These are phyloP conservation scores for Seminavis robusta DNA, from an alignment of 108 stramenopile genomes.

Conservation along the genomic window DNA sequence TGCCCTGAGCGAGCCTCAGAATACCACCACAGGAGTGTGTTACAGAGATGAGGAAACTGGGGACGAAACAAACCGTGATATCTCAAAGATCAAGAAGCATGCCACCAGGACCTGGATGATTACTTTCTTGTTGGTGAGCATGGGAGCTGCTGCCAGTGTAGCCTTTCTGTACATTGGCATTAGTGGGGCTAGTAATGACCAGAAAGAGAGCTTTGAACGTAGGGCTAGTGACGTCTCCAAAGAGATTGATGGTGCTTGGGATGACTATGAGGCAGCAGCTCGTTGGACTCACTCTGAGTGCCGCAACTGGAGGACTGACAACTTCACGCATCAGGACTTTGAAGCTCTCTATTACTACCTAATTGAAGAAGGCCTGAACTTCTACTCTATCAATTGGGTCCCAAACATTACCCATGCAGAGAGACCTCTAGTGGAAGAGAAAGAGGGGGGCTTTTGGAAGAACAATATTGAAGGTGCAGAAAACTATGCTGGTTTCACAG, in stretches of 20 bases:
- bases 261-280: constrained; percentile 14
- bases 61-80: too few species aligned
- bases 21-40: too few species aligned
- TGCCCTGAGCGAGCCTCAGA: too few species aligned
- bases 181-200: background rate
- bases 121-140: background rate
- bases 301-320: background rate
- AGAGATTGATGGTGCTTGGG: constrained; percentile 1
- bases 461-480: background rate
- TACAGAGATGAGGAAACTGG: too few species aligned
- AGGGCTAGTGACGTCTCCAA: constrained; percentile 5
- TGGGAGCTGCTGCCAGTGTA: constrained; percentile 1
- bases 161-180: constrained; percentile 15
- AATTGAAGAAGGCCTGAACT: background rate
- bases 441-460: background rate
- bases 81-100: background rate
- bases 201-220: constrained; percentile 2
- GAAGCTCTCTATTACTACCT: constrained; percentile 16
- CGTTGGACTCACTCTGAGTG: constrained; percentile 19
- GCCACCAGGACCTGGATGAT: background rate
- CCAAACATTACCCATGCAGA: constrained; percentile 4
- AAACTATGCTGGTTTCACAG: background rate
- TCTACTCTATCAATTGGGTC: constrained; percentile 11
- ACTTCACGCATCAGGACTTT: constrained; percentile 9
- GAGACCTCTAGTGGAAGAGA: background rate